Evolutionary conservation across 208 protist genomes (phyloP).

Genomic region (Trypanosoma grayi): DNA sequence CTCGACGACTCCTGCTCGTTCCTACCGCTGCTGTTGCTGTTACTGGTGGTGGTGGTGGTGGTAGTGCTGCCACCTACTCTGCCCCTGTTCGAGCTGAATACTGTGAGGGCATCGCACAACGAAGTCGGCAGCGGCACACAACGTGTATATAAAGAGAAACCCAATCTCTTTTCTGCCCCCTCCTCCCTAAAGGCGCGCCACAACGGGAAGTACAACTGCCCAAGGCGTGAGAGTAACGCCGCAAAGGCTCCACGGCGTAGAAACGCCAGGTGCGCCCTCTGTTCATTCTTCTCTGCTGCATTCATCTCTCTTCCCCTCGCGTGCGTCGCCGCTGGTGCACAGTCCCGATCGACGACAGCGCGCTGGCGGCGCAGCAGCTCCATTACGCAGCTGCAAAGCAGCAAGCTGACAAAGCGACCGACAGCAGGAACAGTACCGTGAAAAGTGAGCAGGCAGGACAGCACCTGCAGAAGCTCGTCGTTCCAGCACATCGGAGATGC

Average conservation of each 20-base stretch:
- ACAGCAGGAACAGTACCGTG: conserved; percentile 18
- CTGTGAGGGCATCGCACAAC: background rate
- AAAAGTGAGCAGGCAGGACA: conserved; percentile 12
- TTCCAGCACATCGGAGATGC: background rate
- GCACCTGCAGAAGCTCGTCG: conserved; percentile 4
- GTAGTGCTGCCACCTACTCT: background rate
- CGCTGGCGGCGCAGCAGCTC: background rate
- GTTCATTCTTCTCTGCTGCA: background rate
- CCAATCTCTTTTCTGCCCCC: background rate
- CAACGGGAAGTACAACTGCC: conserved; percentile 13
- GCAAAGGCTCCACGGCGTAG: background rate
- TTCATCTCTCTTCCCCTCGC: background rate
- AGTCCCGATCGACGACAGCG: background rate
- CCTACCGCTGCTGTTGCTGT: too few relatives aligned
- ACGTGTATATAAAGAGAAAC: background rate
- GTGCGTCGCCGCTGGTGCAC: background rate
- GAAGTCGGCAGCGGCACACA: conserved; percentile 7
- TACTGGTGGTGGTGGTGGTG: background rate
- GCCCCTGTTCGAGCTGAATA: background rate
- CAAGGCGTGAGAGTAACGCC: conserved; percentile 6
- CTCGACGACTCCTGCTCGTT: background rate
- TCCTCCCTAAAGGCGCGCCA: conserved; percentile 9
- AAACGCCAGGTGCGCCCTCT: background rate
- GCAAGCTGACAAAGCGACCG: conserved; percentile 12
- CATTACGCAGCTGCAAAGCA: conserved; percentile 10